Evolutionary conservation across 305 asterid species (phyloP).

Genomic region (Coffea humblotiana): DNA sequence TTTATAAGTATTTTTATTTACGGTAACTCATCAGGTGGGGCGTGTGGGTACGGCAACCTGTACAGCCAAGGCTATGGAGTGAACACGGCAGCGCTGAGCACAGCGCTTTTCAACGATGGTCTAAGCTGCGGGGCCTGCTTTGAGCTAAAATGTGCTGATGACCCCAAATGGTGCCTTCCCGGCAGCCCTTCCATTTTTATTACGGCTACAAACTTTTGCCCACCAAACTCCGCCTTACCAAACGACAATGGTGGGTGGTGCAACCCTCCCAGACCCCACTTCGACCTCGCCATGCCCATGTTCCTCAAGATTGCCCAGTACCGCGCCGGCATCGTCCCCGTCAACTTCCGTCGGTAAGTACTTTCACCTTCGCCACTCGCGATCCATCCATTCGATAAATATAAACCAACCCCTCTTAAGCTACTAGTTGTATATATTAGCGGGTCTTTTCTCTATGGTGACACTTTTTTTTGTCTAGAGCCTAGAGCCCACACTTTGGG

Average conservation of each 20-base stretch:
- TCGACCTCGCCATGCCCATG: conserved; percentile 89
- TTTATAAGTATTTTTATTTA: background rate
- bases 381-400: no score
- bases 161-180: conserved; percentile 57
- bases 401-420: no score
- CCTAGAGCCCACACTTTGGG: background rate
- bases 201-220: conserved; percentile 82
- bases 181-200: conserved; percentile 65
- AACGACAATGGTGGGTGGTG: conserved; percentile 86
- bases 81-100: conserved; percentile 75
- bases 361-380: background rate
- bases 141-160: conserved; percentile 57
- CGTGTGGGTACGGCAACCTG: conserved; percentile 72
- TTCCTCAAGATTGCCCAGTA: conserved; percentile 71
- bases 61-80: conserved; percentile 80
- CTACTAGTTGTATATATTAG: no score
- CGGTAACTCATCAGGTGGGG: conserved; percentile 49
- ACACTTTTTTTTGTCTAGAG: no score
- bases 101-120: conserved; percentile 64
- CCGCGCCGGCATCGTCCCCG: conserved; percentile 83
- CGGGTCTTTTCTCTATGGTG: no score
- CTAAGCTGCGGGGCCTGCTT: conserved; percentile 77
- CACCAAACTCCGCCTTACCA: conserved; percentile 69
- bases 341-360: conserved; percentile 69
- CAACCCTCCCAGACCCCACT: conserved; percentile 76